Percentiles rank a stretch among this genome's conserved stretches.
Evolutionary conservation across 345 rosid species (phyloP).

Genomic region (Salix exigua): DNA sequence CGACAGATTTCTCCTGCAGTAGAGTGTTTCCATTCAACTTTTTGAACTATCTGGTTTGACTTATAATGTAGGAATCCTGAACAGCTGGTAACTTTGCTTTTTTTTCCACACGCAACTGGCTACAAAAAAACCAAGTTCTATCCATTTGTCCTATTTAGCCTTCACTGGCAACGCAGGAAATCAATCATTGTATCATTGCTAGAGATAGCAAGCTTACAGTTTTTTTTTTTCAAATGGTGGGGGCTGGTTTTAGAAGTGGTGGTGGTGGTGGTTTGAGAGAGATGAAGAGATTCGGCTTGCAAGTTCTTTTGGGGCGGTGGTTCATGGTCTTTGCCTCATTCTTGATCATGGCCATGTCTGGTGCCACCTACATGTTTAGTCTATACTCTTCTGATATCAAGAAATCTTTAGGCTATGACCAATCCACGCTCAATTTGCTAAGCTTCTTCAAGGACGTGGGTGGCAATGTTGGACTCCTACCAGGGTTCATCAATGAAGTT

Average conservation of each 20-base stretch:
- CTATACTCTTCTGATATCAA: slow-evolving; percentile 17
- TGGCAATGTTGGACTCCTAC: slow-evolving; percentile 6
- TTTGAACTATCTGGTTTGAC: too few relatives aligned
- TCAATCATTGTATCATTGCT: neutral
- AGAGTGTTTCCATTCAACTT: too few relatives aligned
- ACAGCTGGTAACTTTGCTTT: too few relatives aligned
- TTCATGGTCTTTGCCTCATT: slow-evolving; percentile 20
- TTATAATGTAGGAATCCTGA: too few relatives aligned
- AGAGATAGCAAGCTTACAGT: neutral
- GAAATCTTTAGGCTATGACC: slow-evolving; percentile 12
- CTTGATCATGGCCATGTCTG: slow-evolving; percentile 15
- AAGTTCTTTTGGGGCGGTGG: slow-evolving; percentile 15
- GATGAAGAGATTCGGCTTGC: slow-evolving; percentile 11
- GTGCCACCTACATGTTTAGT: slow-evolving; percentile 18
- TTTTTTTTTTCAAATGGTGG: neutral
- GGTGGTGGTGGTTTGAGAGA: neutral
- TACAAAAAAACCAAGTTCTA: too few relatives aligned
- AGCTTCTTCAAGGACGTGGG: slow-evolving; percentile 24
- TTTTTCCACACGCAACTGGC: too few relatives aligned
- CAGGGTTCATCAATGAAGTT: slow-evolving; percentile 20
- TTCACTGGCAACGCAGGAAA: too few relatives aligned
- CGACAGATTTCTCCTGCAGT: too few relatives aligned
- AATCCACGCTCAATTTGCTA: slow-evolving; percentile 9
- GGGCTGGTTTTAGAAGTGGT: neutral
- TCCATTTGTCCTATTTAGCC: too few relatives aligned